Conservation (phyloP, 2,329 filamentous ascomycete species). For the Hyphodiscus sp. region DNA sequence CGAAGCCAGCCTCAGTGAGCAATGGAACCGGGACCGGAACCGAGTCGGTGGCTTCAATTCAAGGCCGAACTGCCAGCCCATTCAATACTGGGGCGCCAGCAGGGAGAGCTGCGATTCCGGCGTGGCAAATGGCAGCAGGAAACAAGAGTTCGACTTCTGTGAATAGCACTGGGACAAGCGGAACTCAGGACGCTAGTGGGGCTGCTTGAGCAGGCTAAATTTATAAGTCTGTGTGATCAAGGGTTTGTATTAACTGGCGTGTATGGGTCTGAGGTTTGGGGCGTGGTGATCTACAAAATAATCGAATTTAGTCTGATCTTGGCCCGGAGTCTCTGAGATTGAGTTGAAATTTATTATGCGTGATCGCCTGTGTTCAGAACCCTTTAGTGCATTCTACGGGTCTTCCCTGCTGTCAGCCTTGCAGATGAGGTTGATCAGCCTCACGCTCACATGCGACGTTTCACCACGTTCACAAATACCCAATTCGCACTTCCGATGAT, state of each 20-base stretch:
- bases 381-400: too few species aligned
- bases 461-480: background rate
- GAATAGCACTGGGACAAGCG: conserved; percentile 15
- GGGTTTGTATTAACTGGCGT: conserved; percentile 7
- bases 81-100: conserved; percentile 43
- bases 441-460: background rate
- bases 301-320: conserved; percentile 1
- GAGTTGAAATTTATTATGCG: too few species aligned
- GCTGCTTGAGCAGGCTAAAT: conserved; percentile 8
- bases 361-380: too few species aligned
- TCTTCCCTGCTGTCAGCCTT: background rate
- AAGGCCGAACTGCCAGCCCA: conserved; percentile 37
- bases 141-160: conserved; percentile 37
- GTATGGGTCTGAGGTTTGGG: background rate
- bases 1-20: conserved; percentile 29
- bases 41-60: conserved; percentile 29
- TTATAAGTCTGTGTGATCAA: background rate
- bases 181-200: conserved; percentile 17
- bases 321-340: background rate
- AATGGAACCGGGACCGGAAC: conserved; percentile 27
- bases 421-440: conserved; percentile 6
- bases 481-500: background rate
- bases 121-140: conserved; percentile 71
- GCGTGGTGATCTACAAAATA: background rate
- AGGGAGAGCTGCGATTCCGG: conserved; percentile 64